phyloP scores from a whole-genome alignment of 2,329 filamentous ascomycete genomes.

The Penicillium sp. region DNA sequence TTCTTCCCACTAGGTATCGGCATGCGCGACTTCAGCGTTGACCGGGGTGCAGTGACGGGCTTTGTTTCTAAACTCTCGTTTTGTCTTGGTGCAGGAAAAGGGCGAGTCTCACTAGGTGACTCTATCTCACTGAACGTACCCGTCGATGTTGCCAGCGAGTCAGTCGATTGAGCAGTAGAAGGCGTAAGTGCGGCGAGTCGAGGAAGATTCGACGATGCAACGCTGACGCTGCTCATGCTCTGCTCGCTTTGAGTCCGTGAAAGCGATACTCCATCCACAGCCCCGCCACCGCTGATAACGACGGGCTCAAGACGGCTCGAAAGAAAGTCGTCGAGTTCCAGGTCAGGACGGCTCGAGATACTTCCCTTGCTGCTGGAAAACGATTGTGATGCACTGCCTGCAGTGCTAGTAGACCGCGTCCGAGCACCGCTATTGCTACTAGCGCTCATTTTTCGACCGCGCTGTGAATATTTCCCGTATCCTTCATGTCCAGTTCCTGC shows the following conservation, averaged over 20 bases:
- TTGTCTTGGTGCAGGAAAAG: slow-evolving; percentile 1
- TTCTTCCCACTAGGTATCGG: slow-evolving; percentile 24
- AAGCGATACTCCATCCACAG: slow-evolving; percentile 30
- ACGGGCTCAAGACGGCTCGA: slow-evolving; percentile 45
- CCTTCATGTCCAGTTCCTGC: slow-evolving; percentile 90
- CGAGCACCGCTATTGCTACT: slow-evolving; percentile 38
- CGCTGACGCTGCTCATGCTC: slow-evolving; percentile 34
- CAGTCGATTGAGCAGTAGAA: slow-evolving; percentile 30
- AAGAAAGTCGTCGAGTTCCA: slow-evolving; percentile 46
- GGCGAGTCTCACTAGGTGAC: slow-evolving; percentile 5
- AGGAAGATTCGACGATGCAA: slow-evolving; percentile 25
- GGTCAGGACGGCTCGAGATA: slow-evolving; percentile 36
- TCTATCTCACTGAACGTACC: slow-evolving; percentile 18
- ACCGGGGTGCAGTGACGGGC: not conserved
- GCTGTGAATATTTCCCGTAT: slow-evolving; percentile 45
- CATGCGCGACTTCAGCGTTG: slow-evolving; percentile 13
- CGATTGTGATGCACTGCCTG: slow-evolving; percentile 32
- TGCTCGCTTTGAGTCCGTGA: slow-evolving; percentile 39
- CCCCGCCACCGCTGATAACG: slow-evolving; percentile 46
- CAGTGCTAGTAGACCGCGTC: slow-evolving; percentile 40
- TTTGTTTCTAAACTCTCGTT: slow-evolving; percentile 9
- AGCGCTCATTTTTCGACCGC: slow-evolving; percentile 42
- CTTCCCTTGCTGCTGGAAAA: slow-evolving; percentile 40
- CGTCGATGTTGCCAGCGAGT: slow-evolving; percentile 29
- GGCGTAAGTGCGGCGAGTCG: slow-evolving; percentile 18